Conservation (phyloP, 1,284 basidiomycete species). For the Ceratobasidium sp. region DNA sequence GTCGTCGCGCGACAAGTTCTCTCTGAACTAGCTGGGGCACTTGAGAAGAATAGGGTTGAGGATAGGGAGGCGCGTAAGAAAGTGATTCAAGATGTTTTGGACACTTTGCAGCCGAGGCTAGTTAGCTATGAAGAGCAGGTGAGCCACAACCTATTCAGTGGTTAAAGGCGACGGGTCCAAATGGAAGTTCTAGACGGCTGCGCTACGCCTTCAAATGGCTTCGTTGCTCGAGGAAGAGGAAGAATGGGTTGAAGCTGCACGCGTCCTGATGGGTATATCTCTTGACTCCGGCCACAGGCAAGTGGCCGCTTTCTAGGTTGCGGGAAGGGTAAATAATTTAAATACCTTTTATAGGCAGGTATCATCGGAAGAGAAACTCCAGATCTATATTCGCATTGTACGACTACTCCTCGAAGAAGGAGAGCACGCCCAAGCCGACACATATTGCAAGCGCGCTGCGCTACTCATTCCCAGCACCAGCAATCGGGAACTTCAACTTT, state of each 20-base stretch:
- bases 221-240: constrained; percentile 87
- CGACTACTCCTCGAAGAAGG: constrained; percentile 94
- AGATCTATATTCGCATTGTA: constrained; percentile 91
- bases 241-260: constrained; percentile 90
- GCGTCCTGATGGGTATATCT: constrained; percentile 86
- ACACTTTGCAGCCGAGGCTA: constrained; percentile 72
- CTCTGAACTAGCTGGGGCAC: constrained; percentile 73
- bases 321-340: constrained; percentile 5
- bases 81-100: constrained; percentile 73
- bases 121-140: constrained; percentile 96
- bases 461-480: constrained; percentile 78
- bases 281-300: constrained; percentile 90
- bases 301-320: constrained; percentile 1
- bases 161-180: neutral
- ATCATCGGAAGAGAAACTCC: constrained; percentile 84
- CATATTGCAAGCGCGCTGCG: constrained; percentile 95
- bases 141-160: constrained; percentile 47
- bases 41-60: constrained; percentile 62
- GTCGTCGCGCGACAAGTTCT: constrained; percentile 85
- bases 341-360: constrained; percentile 58
- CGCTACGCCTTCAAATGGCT: constrained; percentile 83
- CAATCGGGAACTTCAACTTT: constrained; percentile 76
- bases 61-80: constrained; percentile 64
- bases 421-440: constrained; percentile 91
- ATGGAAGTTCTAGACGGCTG: constrained; percentile 66